Evolutionary conservation across 768 basidiomycete genomes (phyloP), one percentile per base, ranked within the genome.

Genomic region (Phaeotremella fagi): DNA sequence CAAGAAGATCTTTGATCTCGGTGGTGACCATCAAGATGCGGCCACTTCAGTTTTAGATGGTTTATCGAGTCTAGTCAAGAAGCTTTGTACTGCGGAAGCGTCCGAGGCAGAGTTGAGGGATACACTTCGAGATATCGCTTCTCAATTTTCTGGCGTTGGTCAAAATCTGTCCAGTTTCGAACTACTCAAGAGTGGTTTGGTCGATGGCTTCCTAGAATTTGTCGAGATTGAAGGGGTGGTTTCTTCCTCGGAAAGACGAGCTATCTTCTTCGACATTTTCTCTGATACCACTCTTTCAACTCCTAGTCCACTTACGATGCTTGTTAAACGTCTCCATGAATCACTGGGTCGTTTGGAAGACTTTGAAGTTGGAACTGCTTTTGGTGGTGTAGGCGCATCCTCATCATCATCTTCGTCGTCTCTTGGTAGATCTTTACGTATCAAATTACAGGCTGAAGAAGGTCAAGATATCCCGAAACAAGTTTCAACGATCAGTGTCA

Each of bases 251-350:
- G 80, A 80, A 44, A 83, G 94, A 9, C 85, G 88, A 62, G 85
- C 87, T 47, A 77, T 94, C 20, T 72, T 99, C 36, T 80, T 89
- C 49, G 85, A 88, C 50, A 82, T 86, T 1, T 87, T 99, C 68
- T 81, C 80, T 22, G 48, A 76, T 31, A 63, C 58, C 7, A 63
- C 55, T 31, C 70, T 57, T 73, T 47, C 76, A 66, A 22, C 84
- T 81, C 71, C 83, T 80, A 6, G 83, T 82, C 69, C 78, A 0
- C 83, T 95, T 36, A 74, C 83, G 1, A 80, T 85, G 9, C 81
- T 99, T 28, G 90, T 98, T 48, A 97, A 94, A 80, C 91, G 94
- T 61, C 75, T 99, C 28, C 95, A 98, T 73, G 95, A 99, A 75
- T 88, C 87, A 70, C 75, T 99, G 22, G 95, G 95, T 11, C 79